These are phyloP conservation scores for Phytopythium oedochilum DNA, from an alignment of 352 stramenopile genomes.

Conservation along the genomic window DNA sequence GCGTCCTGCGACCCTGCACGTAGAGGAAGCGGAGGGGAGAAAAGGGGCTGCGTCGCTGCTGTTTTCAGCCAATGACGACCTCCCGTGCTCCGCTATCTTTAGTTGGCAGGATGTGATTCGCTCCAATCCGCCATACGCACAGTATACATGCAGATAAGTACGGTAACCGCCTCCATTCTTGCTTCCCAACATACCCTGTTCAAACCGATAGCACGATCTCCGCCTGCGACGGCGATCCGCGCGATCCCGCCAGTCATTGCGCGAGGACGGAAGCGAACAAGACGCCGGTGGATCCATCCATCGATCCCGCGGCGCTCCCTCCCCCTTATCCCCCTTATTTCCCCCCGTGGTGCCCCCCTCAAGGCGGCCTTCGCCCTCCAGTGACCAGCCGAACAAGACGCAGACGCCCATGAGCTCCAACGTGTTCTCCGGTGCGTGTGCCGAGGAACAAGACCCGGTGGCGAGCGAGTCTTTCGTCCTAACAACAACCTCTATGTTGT, in stretches of 20 bases:
- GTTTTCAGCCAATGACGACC: neutral
- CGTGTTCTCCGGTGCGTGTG: conserved; percentile 25
- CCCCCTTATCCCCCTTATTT: too few relatives aligned
- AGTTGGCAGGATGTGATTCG: conserved; percentile 4
- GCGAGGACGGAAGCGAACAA: too few relatives aligned
- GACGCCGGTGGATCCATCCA: too few relatives aligned
- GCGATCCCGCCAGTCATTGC: too few relatives aligned
- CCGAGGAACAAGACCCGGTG: too few relatives aligned
- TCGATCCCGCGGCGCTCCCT: too few relatives aligned
- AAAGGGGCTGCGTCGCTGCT: neutral
- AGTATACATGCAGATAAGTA: neutral
- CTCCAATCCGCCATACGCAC: neutral
- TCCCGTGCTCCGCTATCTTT: neutral
- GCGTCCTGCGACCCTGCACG: neutral
- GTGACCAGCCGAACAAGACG: neutral
- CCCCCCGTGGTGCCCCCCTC: too few relatives aligned
- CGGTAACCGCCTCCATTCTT: neutral
- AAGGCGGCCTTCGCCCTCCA: too few relatives aligned
- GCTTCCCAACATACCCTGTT: neutral
- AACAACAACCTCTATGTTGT: too few relatives aligned
- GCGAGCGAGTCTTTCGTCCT: too few relatives aligned
- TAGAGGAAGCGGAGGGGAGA: neutral
- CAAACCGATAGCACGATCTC: neutral
- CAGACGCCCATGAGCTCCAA: conserved; percentile 28
- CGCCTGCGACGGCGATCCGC: neutral